Base-by-base conservation (phyloP, 2,329 filamentous ascomycete species). In the Phialophora macrospora region DNA sequence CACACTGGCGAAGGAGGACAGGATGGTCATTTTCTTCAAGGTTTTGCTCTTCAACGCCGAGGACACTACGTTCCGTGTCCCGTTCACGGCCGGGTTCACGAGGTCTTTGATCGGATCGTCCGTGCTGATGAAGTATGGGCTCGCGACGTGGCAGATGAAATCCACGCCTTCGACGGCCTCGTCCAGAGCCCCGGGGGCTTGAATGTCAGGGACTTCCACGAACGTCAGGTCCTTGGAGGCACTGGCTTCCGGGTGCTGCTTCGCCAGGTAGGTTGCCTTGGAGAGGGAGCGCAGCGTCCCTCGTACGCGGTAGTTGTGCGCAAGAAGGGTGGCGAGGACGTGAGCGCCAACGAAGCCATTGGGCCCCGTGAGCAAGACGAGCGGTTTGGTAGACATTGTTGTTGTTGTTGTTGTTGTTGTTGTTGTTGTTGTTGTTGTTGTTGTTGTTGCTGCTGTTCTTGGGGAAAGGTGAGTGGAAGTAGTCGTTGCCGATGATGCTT, bases 1-100 rank as follows among this genome's bases (percentile, higher is more conserved):
- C 41, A 84, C 80, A 48, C 78, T 74, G 2, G 82, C 83, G 66
- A 84, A 83, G n/a, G 80, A 83, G 63, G 79, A 81, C 20, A 82
- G 83, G 12, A 83, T 74, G 8, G 85, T 78, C 26, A 85, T 76
- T 24, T 79, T 74, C 46, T 72, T 73, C 6, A 77, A 66, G 11
- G 68, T 58, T 2, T 72, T 68, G 1, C 68, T 67, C 12, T 68
- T 70, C 24, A 67, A 44, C 20, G 71, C 63, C 2, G 71, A 65
- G 7, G 66, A 54, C 1, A 76, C 61, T 52, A 76, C 69, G 17
- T 72, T 71, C 0, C 63, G 64, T 1, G 71, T 72, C 66, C 2
- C 63, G 58, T 11, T 71, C 46, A 75, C 65, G 1, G 73, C 72
- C n/a, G 70, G 74, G 38, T 66, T 64, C 41, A 75, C 61, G 12